These are phyloP conservation scores for Colletotrichum filicis DNA, from an alignment of 2,329 filamentous ascomycete genomes.

Conservation along the genomic window DNA sequence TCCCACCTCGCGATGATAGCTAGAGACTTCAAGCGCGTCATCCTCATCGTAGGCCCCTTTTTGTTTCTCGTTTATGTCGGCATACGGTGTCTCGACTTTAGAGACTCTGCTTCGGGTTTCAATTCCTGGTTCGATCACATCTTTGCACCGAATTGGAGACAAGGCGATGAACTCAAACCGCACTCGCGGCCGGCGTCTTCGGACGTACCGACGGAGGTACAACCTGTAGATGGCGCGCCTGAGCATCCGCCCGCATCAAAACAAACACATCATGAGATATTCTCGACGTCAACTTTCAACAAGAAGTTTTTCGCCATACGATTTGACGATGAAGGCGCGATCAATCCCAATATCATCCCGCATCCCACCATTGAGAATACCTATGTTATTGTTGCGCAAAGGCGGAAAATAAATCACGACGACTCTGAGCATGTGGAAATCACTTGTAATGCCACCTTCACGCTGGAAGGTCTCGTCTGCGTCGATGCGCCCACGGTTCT, in stretches of 20 bases:
- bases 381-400: constrained; percentile 64
- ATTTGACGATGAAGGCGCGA: constrained; percentile 53
- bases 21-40: constrained; percentile 45
- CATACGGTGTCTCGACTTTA: constrained; percentile 21
- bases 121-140: constrained; percentile 23
- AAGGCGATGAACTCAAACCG: constrained; percentile 25
- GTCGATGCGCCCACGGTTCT: constrained; percentile 51
- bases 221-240: constrained; percentile 1
- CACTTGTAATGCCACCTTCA: constrained; percentile 61
- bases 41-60: constrained; percentile 43
- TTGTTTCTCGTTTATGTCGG: constrained; percentile 45
- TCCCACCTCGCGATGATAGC: constrained; percentile 43
- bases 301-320: constrained; percentile 60
- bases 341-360: constrained; percentile 69
- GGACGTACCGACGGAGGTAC: constrained; percentile 51
- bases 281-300: constrained; percentile 57
- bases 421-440: constrained; percentile 54
- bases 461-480: constrained; percentile 54
- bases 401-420: constrained; percentile 42
- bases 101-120: neutral
- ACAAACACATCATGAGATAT: constrained; percentile 50
- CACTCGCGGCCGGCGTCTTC: constrained; percentile 45
- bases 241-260: neutral
- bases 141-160: constrained; percentile 26
- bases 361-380: constrained; percentile 59